Conservation (phyloP, 2,329 filamentous ascomycete genomes). For the Exophiala aquamarina region DNA sequence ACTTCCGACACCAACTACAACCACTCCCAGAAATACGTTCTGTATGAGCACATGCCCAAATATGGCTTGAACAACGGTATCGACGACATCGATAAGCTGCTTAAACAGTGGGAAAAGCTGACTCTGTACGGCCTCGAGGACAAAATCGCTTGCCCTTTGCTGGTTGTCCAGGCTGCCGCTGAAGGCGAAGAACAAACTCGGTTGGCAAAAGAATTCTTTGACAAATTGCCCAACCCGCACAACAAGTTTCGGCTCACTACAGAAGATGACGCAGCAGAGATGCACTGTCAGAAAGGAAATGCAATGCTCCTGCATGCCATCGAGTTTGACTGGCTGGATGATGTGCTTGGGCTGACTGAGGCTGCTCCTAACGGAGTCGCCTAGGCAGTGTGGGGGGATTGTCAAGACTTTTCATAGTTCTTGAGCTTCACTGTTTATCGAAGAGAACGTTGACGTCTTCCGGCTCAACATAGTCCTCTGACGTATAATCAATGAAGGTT, state of each 20-base stretch:
- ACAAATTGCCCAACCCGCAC: constrained; percentile 12
- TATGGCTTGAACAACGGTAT: constrained; percentile 10
- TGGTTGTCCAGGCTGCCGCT: constrained; percentile 7
- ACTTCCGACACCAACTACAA: constrained; percentile 1
- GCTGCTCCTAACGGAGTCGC: background rate
- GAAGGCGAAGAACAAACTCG: constrained; percentile 7
- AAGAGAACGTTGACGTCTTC: too few relatives aligned
- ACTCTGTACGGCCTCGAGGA: constrained; percentile 8
- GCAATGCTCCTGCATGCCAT: constrained; percentile 11
- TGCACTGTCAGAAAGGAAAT: constrained; percentile 15
- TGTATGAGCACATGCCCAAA: constrained; percentile 13
- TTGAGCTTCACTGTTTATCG: too few relatives aligned
- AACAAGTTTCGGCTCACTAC: constrained; percentile 11
- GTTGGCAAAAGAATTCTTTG: constrained; percentile 4
- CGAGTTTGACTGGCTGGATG: constrained; percentile 16
- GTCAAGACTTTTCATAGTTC: too few relatives aligned
- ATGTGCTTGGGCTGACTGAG: constrained; percentile 4
- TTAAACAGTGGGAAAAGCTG: constrained; percentile 1
- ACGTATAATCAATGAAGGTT: too few relatives aligned
- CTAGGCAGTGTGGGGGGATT: too few relatives aligned
- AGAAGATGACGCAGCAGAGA: constrained; percentile 10
- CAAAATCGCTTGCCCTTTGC: constrained; percentile 11
- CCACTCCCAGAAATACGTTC: constrained; percentile 1
- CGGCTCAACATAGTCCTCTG: too few relatives aligned
- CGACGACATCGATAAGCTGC: constrained; percentile 3